Percentiles rank a stretch among this genome's conserved stretches.
Evolutionary conservation across 2,329 filamentous ascomycete genomes (phyloP).

Genomic region (Colletotrichum sp.): DNA sequence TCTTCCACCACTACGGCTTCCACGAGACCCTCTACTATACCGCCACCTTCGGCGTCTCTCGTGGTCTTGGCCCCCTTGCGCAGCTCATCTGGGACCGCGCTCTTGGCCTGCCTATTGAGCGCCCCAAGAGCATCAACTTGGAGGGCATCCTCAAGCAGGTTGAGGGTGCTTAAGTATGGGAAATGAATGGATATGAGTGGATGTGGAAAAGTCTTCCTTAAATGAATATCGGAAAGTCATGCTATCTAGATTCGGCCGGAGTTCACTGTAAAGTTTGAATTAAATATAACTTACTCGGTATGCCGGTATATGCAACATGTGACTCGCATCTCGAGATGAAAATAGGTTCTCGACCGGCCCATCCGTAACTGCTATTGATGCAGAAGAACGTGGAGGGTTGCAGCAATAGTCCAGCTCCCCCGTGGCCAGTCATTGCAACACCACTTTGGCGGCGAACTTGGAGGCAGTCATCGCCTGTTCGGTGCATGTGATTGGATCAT

Average conservation of each 20-base stretch:
- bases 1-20: constrained; percentile 99
- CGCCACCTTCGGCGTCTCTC: constrained; percentile 71
- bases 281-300: neutral
- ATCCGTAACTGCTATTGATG: neutral
- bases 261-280: neutral
- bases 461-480: neutral
- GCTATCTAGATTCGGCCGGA: constrained; percentile 5
- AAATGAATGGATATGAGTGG: neutral
- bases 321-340: neutral
- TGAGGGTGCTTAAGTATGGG: constrained; percentile 42
- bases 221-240: neutral
- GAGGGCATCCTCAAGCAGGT: constrained; percentile 78
- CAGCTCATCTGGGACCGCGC: constrained; percentile 97
- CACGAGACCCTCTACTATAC: constrained; percentile 96
- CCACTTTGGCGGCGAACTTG: neutral
- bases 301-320: neutral
- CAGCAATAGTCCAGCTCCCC: neutral
- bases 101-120: constrained; percentile 92
- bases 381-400: neutral
- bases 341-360: neutral
- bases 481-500: neutral
- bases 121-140: constrained; percentile 96
- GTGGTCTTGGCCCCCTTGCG: constrained; percentile 83
- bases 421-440: neutral
- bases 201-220: neutral